Evolutionary conservation across 2,329 filamentous ascomycete species (phyloP), one percentile per base, ranked within the genome.

Genomic region (Botrytis elliptica): DNA sequence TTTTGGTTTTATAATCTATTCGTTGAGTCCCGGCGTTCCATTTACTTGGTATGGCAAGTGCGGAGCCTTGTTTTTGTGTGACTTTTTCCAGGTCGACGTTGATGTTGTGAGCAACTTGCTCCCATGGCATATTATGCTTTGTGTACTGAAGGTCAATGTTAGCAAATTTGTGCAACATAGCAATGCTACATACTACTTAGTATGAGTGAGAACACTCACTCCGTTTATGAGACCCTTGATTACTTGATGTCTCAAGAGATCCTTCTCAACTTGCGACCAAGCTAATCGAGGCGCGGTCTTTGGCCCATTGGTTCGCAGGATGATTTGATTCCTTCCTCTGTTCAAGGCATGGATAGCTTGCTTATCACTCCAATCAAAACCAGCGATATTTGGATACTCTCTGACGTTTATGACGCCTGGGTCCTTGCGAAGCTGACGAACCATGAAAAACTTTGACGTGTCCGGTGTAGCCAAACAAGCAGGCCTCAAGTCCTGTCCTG

Each of bases 391-490:
- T 0, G 67, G 71, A 33, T 71, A 76, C 44, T 75, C 67, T 36
- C 71, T 66, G 18, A 74, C 18, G 8, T 74, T 55, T 18, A 64
- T 67, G 12, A 57, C 66, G 16, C 16, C 25, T 9, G 71, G 65
- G 29, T 75, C 22, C 1, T 52, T 8, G 16, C 14, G 63, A 38
- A 60, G 44, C 22, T 72, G 49, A 10, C 74, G 73, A 6, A 75
- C 25, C 52, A 76, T 36, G 42, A 75, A 76, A n/a, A 74, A 75
- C 38, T 75, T 75, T 4, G 75, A 75, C 10, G 71, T 49, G 18
- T 74, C 73, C 2, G 74, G 74, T 2, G 25, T n/a, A 18, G 55
- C 66, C 14, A 69, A 22, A n/a, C 63, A 29, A 25, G 70, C 62
- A 4, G 59, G 25, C 1, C 52, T 25, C 0, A 75, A 59, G 36